Base-by-base conservation (phyloP, 169 alveolate species). In the Plasmodium adleri region DNA sequence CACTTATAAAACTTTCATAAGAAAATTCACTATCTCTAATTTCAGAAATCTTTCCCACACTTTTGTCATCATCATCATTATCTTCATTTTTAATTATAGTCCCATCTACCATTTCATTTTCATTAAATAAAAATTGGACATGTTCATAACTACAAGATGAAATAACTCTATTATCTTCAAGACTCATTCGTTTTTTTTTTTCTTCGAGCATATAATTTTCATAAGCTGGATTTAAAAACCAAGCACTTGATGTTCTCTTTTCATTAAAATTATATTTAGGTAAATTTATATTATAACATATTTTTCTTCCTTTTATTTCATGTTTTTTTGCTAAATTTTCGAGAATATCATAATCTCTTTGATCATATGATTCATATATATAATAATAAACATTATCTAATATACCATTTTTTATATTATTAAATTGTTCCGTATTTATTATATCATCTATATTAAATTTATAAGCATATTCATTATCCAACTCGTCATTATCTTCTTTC, bases 321-420 rank as follows among this genome's bases (percentile, higher is more conserved):
- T 80, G 90, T 72, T 80, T 80, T 60, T 80, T 68, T 8, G 90
- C 90, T 26, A 80, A 62, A 17, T 68, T 80, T 17, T 80, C 85
- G 47, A 80, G 56, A 52, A 80, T 60, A 0, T 80, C 90, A 63
- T 67, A 80, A 47, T 80, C 90, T 39, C 59, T 80, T 32, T 80
- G 90, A 28, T 80, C 90, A 60, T 80, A 80, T 26, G 90, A 80
- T 80, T 80, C 90, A 28, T 80, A 80, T 80, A 80, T 80, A 72
- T 80, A 80, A 43, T 80, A 80, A 45, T 80, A 80, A 0, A 80
- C 90, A 62, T 80, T 80, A 50, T 80, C 56, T 56, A 80, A 15
- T 67, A 80, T 80, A 54, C 70, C 90, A 28, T 68, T 26, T 68
- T 80, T 80, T 49, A 80, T 67, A 39, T 71, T 68, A 50, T 80